Conservation (phyloP, 306 rosid species). For the Acacia crassicarpa region DNA sequence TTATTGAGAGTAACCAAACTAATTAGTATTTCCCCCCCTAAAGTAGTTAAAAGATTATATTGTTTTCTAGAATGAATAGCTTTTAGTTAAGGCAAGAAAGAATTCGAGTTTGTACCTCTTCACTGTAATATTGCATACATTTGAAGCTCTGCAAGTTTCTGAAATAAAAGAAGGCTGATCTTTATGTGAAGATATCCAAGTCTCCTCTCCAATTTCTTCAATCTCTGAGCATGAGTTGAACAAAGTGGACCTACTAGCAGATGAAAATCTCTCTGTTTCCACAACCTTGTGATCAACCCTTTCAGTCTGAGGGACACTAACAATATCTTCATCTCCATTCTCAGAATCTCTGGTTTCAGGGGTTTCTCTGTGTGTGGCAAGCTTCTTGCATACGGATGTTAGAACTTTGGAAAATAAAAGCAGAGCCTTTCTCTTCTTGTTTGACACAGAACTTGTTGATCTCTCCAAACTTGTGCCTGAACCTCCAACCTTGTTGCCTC, state of each 20-base stretch:
- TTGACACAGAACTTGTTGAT: slow-evolving; percentile 28
- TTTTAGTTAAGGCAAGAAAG: neutral
- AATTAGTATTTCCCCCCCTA: slow-evolving; percentile 8
- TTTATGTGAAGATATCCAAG: slow-evolving; percentile 17
- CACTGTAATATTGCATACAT: slow-evolving; percentile 26
- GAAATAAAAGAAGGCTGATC: slow-evolving; percentile 31
- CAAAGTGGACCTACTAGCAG: slow-evolving; percentile 56
- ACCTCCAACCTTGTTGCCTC: slow-evolving; percentile 19
- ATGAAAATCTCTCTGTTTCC: slow-evolving; percentile 51
- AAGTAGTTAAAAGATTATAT: neutral
- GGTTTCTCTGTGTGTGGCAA: slow-evolving; percentile 34
- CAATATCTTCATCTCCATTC: slow-evolving; percentile 21
- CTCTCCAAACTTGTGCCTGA: slow-evolving; percentile 32
- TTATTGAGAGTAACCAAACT: slow-evolving; percentile 41
- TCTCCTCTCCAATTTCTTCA: slow-evolving; percentile 44
- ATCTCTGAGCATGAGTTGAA: slow-evolving; percentile 58
- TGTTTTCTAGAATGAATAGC: neutral
- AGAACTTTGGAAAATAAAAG: slow-evolving; percentile 42
- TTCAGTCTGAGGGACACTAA: slow-evolving; percentile 14
- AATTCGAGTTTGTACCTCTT: slow-evolving; percentile 52
- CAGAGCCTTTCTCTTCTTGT: slow-evolving; percentile 35
- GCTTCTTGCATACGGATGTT: slow-evolving; percentile 45
- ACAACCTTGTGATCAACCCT: slow-evolving; percentile 25
- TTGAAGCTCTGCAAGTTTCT: slow-evolving; percentile 30
- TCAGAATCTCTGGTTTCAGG: slow-evolving; percentile 25